A percentile compares a stretch with the other conserved stretches of the same genome.
These are phyloP conservation scores for Arbutus unedo DNA, from an alignment of 148 eudicot species.

Conservation along the genomic window DNA sequence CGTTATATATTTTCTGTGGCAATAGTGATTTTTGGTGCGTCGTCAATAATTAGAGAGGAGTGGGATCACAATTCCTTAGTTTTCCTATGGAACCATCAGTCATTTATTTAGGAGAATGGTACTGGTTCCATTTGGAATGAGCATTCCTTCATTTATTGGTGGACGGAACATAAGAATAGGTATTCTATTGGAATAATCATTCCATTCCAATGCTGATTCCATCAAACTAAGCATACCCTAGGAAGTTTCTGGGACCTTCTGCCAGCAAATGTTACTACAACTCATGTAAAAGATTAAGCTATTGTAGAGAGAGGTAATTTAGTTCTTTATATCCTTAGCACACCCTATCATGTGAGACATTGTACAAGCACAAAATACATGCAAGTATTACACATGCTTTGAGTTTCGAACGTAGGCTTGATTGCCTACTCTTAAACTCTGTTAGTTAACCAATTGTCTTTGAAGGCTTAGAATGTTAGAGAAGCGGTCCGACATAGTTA, in stretches of 20 bases:
- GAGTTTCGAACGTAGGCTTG: background rate
- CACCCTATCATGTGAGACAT: background rate
- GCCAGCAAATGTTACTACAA: background rate
- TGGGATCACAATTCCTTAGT: no score
- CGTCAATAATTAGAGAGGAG: no score
- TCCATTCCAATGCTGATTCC: no score
- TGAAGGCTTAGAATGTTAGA: background rate
- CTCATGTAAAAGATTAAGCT: background rate
- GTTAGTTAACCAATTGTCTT: background rate
- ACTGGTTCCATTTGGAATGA: no score
- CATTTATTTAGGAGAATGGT: no score
- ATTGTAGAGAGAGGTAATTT: background rate
- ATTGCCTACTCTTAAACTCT: background rate
- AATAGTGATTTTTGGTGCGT: no score
- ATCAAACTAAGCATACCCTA: no score
- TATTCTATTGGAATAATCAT: no score
- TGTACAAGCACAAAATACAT: background rate
- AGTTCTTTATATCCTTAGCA: background rate
- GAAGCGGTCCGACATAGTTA: background rate
- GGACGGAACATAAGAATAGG: no score
- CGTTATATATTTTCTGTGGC: no score
- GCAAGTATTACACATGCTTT: background rate
- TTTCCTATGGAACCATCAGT: no score
- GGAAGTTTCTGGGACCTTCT: background rate
- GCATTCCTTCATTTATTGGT: no score